A percentile compares a stretch with the other conserved stretches of the same genome.
phyloP scores from a whole-genome alignment of 441 rosid species.

The Aleurites moluccanus region DNA sequence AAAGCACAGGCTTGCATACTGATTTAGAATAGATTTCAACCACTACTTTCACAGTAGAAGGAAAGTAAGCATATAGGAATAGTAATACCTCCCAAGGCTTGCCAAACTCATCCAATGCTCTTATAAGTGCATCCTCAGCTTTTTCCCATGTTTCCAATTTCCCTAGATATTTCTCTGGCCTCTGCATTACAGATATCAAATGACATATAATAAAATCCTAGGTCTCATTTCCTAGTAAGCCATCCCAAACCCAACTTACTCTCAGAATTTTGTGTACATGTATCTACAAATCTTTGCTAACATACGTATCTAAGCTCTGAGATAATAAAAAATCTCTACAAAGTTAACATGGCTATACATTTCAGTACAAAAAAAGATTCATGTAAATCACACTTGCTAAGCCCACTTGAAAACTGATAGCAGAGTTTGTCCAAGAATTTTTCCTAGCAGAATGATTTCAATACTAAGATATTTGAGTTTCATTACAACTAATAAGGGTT shows the following conservation, averaged over 20 bases:
- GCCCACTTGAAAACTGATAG: not conserved
- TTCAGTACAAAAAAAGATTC: not conserved
- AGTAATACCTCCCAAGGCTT: conserved; percentile 81
- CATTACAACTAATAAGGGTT: not conserved
- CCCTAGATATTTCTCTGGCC: conserved; percentile 95
- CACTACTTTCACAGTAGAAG: too few species aligned
- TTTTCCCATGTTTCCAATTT: conserved; percentile 76
- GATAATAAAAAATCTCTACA: not conserved
- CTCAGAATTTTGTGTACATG: too few species aligned
- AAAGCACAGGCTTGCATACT: not conserved
- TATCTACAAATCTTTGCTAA: not conserved
- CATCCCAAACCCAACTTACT: too few species aligned
- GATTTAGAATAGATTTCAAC: too few species aligned
- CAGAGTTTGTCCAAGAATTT: not conserved
- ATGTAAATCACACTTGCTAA: not conserved
- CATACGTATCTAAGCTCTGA: not conserved
- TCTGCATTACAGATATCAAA: conserved; percentile 44
- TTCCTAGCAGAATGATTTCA: not conserved
- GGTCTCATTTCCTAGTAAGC: not conserved
- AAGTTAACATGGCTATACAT: not conserved
- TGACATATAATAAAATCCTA: not conserved
- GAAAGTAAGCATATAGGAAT: too few species aligned
- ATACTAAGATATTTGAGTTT: not conserved
- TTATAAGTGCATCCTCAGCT: conserved; percentile 86
- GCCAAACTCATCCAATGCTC: conserved; percentile 79